Conservation (phyloP, 2,329 filamentous ascomycete species). For the Mollisiaceae sp. region DNA sequence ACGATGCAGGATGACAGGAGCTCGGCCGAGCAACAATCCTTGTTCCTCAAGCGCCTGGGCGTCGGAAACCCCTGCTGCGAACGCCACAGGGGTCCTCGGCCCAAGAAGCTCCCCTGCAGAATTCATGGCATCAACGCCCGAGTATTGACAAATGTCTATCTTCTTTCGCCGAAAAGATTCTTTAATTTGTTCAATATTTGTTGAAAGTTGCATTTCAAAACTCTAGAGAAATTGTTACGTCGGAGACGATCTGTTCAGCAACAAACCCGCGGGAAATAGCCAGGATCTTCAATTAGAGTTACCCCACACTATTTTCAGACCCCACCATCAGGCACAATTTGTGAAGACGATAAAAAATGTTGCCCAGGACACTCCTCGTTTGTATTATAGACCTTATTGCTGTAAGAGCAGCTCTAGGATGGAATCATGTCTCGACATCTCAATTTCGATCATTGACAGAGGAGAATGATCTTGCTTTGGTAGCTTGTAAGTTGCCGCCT, state of each 20-base stretch:
- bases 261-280: background rate
- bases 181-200: background rate
- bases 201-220: background rate
- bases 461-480: constrained; percentile 19
- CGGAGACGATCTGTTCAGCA: background rate
- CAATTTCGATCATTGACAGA: constrained; percentile 20
- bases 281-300: background rate
- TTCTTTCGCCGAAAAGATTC: background rate
- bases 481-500: constrained; percentile 29
- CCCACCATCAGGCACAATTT: background rate
- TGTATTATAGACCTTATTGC: constrained; percentile 17
- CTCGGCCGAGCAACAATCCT: constrained; percentile 2
- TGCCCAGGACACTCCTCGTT: constrained; percentile 13
- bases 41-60: constrained; percentile 16
- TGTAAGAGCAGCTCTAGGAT: constrained; percentile 16
- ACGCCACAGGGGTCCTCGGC: constrained; percentile 12
- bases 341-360: constrained; percentile 12
- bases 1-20: constrained; percentile 19
- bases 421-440: constrained; percentile 24
- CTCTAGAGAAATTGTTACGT: background rate
- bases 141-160: background rate
- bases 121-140: background rate
- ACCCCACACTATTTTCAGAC: background rate
- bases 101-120: constrained; percentile 11
- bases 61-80: constrained; percentile 1